Evolutionary conservation across 805 yeast genomes (phyloP).

Genomic region (Nakazawaea holstii): DNA sequence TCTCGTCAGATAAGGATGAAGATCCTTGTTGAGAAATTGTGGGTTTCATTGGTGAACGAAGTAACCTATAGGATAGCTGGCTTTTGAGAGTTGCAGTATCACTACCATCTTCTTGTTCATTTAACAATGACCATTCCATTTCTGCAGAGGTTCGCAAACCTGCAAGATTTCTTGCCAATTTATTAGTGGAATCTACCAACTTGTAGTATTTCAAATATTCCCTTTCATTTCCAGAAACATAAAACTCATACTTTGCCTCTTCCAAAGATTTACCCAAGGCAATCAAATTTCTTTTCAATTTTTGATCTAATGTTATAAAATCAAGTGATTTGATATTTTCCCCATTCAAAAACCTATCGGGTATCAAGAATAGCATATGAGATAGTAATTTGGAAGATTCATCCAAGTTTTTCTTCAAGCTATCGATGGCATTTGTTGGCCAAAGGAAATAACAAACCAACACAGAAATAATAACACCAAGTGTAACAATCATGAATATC

Average conservation of each 20-base stretch:
- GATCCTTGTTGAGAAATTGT: neutral
- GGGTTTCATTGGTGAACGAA: neutral
- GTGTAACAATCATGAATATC: conserved; percentile 49
- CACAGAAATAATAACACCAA: conserved; percentile 60
- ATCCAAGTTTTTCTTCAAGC: conserved; percentile 41
- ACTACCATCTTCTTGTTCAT: conserved; percentile 17
- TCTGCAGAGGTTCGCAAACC: conserved; percentile 67
- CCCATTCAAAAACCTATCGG: conserved; percentile 45
- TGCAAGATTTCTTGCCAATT: conserved; percentile 52
- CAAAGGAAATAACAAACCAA: conserved; percentile 55
- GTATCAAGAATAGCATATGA: conserved; percentile 35
- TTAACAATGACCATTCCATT: conserved; percentile 55
- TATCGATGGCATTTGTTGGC: conserved; percentile 53
- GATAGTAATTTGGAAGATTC: conserved; percentile 50
- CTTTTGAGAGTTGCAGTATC: conserved; percentile 23
- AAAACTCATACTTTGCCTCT: conserved; percentile 61
- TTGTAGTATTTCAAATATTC: conserved; percentile 41
- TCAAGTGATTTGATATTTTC: conserved; percentile 37
- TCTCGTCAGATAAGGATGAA: neutral
- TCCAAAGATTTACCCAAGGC: conserved; percentile 36
- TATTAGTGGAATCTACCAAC: conserved; percentile 46
- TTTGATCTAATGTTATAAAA: conserved; percentile 26
- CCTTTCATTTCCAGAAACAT: conserved; percentile 45
- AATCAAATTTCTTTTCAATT: conserved; percentile 34
- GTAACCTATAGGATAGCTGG: conserved; percentile 14